phyloP scores from a whole-genome alignment of 1,139 yeast genomes.

The Casaregolazyma lundiana region DNA sequence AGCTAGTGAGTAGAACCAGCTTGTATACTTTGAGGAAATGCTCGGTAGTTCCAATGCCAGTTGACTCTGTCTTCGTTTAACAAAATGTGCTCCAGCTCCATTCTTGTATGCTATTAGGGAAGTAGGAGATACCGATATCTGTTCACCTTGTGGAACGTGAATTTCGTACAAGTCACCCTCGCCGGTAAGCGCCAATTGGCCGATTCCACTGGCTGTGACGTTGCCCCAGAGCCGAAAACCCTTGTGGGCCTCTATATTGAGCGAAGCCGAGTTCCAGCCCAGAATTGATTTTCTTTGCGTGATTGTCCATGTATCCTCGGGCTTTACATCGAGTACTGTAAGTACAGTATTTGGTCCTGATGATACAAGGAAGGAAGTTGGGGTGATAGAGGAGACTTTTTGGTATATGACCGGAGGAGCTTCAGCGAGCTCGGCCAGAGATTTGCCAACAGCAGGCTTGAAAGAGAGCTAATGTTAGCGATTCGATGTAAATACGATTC shows the following conservation, averaged over 20 bases:
- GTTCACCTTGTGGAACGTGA: conserved; percentile 29
- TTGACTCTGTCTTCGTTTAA: conserved; percentile 20
- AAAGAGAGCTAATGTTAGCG: conserved; percentile 16
- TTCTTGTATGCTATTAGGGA: conserved; percentile 31
- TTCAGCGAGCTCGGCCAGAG: conserved; percentile 19
- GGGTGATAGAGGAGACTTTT: conserved; percentile 24
- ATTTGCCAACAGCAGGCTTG: conserved; percentile 18
- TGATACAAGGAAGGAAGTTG: conserved; percentile 24
- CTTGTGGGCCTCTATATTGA: conserved; percentile 11
- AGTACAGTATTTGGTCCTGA: conserved; percentile 12
- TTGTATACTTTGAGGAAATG: conserved; percentile 12
- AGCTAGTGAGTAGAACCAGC: not conserved
- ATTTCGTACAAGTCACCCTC: conserved; percentile 33
- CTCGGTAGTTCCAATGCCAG: conserved; percentile 19
- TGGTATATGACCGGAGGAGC: conserved; percentile 25
- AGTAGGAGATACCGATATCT: conserved; percentile 30
- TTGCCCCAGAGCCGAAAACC: conserved; percentile 28
- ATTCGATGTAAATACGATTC: too few species aligned
- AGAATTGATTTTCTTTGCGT: conserved; percentile 32
- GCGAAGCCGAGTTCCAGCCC: conserved; percentile 28
- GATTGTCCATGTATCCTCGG: conserved; percentile 30
- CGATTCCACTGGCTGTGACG: conserved; percentile 29
- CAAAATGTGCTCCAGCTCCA: conserved; percentile 10
- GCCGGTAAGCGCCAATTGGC: conserved; percentile 33
- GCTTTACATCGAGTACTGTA: conserved; percentile 25